phyloP scores from a whole-genome alignment of 495 filamentous ascomycete genomes.

The Lasiosphaeria ovina region DNA sequence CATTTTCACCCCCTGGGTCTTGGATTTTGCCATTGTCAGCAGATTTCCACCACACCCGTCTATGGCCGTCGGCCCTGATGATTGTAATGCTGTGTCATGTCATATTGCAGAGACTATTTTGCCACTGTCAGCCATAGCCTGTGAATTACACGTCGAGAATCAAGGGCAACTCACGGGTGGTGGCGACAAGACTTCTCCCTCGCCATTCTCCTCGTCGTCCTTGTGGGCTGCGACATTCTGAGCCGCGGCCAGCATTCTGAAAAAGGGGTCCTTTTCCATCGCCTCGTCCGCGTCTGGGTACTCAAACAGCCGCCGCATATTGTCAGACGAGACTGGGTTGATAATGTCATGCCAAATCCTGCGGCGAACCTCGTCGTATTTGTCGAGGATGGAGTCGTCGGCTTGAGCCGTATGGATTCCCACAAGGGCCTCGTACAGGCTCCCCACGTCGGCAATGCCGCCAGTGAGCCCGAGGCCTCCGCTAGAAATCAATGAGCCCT shows the following conservation, averaged over 20 bases:
- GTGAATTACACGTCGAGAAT: neutral
- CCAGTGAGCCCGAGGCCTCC: conserved; percentile 55
- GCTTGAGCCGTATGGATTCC: conserved; percentile 46
- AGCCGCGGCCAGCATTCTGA: conserved; percentile 23
- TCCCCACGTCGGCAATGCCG: conserved; percentile 52
- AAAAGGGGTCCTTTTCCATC: conserved; percentile 42
- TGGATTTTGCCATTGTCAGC: too few relatives aligned
- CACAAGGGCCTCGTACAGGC: conserved; percentile 48
- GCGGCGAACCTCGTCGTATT: conserved; percentile 48
- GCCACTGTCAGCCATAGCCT: neutral
- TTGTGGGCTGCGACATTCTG: conserved; percentile 36
- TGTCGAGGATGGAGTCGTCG: conserved; percentile 50
- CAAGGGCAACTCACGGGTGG: conserved; percentile 8
- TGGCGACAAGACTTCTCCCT: neutral
- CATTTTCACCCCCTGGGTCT: too few relatives aligned
- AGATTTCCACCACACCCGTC: too few relatives aligned
- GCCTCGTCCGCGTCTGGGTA: conserved; percentile 34
- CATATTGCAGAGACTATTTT: conserved; percentile 17
- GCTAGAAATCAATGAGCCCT: neutral
- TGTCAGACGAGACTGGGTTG: conserved; percentile 47
- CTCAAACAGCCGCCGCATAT: conserved; percentile 34
- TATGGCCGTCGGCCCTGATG: too few relatives aligned
- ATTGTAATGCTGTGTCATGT: conserved; percentile 42
- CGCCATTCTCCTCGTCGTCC: neutral
- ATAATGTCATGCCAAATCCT: conserved; percentile 48